Evolutionary conservation across 2,329 filamentous ascomycete species (phyloP), one percentile per base, ranked within the genome.

Genomic region (Paramyrothecium roridum): DNA sequence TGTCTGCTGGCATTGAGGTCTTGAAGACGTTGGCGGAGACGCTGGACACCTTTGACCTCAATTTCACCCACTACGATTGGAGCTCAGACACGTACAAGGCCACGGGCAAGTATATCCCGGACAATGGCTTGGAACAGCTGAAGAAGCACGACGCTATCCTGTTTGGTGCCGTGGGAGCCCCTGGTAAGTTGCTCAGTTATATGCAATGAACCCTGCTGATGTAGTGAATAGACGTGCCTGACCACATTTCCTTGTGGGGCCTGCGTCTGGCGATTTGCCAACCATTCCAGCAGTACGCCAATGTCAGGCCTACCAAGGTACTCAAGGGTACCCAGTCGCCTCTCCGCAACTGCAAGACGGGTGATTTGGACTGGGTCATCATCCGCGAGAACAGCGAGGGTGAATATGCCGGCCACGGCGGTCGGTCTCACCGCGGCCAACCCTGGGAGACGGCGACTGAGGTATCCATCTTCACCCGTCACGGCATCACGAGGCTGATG

Each of bases 341-440:
- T 0, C 72, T 87, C 1, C 66, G 70, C 20, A 76, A 82, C 67
- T 72, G 81, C 63, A 69, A 73, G 58, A 70, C 75, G 0, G 80
- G 81, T 1, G 80, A 85, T 52, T 71, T 87, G 0, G 82, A 88
- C 69, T 87, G 84, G 83, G 82, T 87, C 11, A 86, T 88, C 53
- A 73, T 88, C 45, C 82, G 85, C 22, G 85, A 88, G 70, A 88
- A 87, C 68, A 84, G 81, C 23, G 85, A 88, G 60, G 85, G 85
- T 52, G 85, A 88, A 62, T 87, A 88, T 58, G 82, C 84, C 1
- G 84, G 85, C 0, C 83, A 88, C 56, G 85, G 85, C 2, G 85
- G 85, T 0, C 78, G 83, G 0, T 84, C 83, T 0, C 85, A 87
- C 67, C 70, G 73, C 2, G 80, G 83, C 10, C 73, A 78, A 54